Evolutionary conservation across 495 filamentous ascomycete species (phyloP), one percentile per base, ranked within the genome.

Genomic region (Monascus purpureus): DNA sequence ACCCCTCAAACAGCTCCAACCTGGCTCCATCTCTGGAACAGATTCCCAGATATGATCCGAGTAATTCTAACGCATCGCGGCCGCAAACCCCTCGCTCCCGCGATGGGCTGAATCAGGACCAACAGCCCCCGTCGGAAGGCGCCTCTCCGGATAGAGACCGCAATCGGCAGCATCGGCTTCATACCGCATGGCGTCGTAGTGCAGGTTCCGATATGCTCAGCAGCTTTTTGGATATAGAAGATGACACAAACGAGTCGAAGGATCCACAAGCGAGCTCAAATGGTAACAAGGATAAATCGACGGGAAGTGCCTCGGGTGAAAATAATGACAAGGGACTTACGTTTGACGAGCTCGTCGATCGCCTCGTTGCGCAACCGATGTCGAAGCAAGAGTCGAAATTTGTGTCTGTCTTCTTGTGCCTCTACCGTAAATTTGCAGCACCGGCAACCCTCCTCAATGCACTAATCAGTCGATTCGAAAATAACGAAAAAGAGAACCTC

Each of bases 381-480:
- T 84, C 84, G 20, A 87, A 82, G 49, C 63, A 75, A 4, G 90
- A 95, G 50, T 64, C 68, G 13, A 93, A 92, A 49, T 96, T 95
- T 52, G 65, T 67, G 12, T 70, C 78, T 17, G 77, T 87, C 6
- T 96, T 96, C 46, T 61, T 96, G 13, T 92, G 86, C 37, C 67
- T 96, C n/a, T 95, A 94, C 49, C 80, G 90, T 32, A 93, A 87
- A 55, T 95, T 97, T 38, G 80, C 85, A 3, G 68, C 88, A 3
- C 90, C 90, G 0, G 63, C 65, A 9, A 67, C 77, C 24, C 67
- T 97, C 2, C 67, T 96, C 23, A 67, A 68, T 23, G 71, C 78
- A 11, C 74, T 96, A 38, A 57, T 86, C 16, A 57, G 60, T 34
- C 78, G 82, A 6, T 81, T 94, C 40, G 78, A 88, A 29, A 63